Evolutionary conservation across 768 basidiomycete species (phyloP).

Genomic region (Lentinula edodes): DNA sequence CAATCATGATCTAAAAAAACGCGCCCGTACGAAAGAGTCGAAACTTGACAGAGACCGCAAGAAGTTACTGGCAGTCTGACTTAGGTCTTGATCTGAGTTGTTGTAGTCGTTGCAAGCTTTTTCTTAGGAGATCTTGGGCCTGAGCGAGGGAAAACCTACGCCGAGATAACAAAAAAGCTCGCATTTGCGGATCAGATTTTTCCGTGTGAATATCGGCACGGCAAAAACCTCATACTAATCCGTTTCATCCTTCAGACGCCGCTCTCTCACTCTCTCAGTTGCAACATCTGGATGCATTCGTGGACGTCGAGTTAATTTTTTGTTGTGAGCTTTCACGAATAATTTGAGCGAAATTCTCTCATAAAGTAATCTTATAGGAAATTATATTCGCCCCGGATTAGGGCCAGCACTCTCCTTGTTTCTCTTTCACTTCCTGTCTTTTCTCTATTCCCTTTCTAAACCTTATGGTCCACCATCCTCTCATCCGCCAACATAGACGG

Average conservation of each 20-base stretch:
- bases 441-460: background rate
- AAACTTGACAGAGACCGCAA: too few relatives aligned
- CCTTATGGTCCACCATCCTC: background rate
- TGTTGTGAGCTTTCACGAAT: background rate
- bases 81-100: too few relatives aligned
- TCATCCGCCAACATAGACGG: background rate
- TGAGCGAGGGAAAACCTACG: background rate
- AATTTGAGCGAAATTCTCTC: background rate
- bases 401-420: slow-evolving; percentile 5
- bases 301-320: background rate
- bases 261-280: background rate
- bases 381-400: background rate
- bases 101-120: too few relatives aligned
- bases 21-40: too few relatives aligned
- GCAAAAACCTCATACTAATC: background rate
- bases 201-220: background rate
- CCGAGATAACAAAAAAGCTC: background rate
- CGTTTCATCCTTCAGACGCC: background rate
- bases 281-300: background rate
- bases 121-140: too few relatives aligned
- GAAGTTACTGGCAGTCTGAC: too few relatives aligned
- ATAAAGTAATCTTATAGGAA: background rate
- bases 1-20: too few relatives aligned
- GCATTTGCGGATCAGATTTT: background rate
- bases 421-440: background rate